These are phyloP conservation scores for Boletus vermiculosoides DNA, from an alignment of 768 basidiomycete species.

Conservation along the genomic window DNA sequence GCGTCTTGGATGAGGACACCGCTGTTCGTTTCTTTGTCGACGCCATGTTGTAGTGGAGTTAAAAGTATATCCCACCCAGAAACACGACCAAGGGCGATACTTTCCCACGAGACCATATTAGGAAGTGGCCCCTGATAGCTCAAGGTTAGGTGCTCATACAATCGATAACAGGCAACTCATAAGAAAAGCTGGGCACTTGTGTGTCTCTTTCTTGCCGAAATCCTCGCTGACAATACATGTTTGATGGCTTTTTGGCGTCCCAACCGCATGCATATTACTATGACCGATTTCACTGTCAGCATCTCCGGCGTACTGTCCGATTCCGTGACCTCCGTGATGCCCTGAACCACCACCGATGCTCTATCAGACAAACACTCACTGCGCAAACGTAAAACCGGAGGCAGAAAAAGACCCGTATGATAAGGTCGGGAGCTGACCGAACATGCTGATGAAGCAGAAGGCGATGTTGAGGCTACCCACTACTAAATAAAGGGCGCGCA, in stretches of 20 bases:
- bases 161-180: neutral
- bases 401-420: neutral
- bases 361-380: neutral
- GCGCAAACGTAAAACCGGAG: neutral
- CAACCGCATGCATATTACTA: neutral
- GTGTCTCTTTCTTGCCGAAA: neutral
- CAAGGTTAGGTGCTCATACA: neutral
- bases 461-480: neutral
- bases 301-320: neutral
- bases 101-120: slow-evolving; percentile 15
- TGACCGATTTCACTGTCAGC: neutral
- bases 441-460: slow-evolving; percentile 3
- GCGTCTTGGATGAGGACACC: slow-evolving; percentile 31
- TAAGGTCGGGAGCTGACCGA: neutral
- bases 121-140: neutral
- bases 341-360: too few species aligned
- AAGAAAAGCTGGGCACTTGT: neutral
- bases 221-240: neutral
- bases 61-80: neutral
- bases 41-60: slow-evolving; percentile 22
- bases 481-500: slow-evolving; percentile 1
- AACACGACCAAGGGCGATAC: neutral
- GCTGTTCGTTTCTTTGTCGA: slow-evolving; percentile 32
- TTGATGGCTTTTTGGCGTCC: neutral
- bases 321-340: neutral